Conservation (phyloP, 2,329 filamentous ascomycete genomes). For the Pyricularia pennisetigena region DNA sequence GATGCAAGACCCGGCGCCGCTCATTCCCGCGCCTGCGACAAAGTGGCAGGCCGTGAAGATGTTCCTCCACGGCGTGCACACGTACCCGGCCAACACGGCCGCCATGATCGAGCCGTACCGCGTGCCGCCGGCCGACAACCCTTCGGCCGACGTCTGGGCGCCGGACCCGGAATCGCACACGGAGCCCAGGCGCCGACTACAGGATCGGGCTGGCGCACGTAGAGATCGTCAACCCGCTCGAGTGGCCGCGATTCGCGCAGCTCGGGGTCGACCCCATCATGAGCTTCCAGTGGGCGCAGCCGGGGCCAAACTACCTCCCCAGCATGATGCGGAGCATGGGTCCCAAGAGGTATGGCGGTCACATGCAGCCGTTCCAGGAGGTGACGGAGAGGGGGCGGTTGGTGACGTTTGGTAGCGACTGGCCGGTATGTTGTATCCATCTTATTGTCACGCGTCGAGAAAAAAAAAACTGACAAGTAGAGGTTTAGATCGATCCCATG, state of each 20-base stretch:
- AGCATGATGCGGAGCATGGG: neutral
- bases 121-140: neutral
- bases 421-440: constrained; percentile 18
- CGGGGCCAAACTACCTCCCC: neutral
- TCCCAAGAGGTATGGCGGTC: neutral
- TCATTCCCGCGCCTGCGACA: neutral
- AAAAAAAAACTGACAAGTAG: neutral
- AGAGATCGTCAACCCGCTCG: neutral
- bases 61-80: neutral
- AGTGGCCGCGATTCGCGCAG: neutral
- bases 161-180: neutral
- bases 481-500: neutral
- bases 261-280: neutral
- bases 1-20: neutral
- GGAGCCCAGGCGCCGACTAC: neutral
- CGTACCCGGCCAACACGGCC: neutral
- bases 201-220: neutral
- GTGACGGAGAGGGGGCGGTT: neutral
- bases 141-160: neutral
- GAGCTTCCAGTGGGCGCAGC: constrained; percentile 3
- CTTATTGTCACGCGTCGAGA: neutral
- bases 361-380: neutral
- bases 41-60: constrained; percentile 2
- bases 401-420: neutral
- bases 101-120: constrained; percentile 1